Base-by-base conservation (phyloP, 2,329 filamentous ascomycete species). In the Claviceps pazoutovae region DNA sequence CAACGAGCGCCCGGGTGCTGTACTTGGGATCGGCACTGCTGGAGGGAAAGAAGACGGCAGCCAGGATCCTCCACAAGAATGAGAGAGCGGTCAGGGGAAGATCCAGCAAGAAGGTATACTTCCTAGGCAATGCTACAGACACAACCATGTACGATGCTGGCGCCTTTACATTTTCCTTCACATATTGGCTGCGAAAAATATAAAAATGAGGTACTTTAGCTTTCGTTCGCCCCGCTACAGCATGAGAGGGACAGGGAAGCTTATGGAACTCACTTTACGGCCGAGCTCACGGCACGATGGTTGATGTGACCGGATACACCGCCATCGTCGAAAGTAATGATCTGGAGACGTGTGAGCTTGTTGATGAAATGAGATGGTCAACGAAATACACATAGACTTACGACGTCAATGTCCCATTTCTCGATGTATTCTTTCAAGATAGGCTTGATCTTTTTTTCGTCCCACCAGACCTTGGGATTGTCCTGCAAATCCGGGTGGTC, bases 271-370 rank as follows among this genome's bases (percentile, higher is more conserved):
- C 61, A 70, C 67, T 56, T 62, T 36, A 71, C 61, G 3, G 66
- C 68, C 16, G 61, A 61, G 56, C 64, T 68, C 48, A 71, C 66
- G 16, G 68, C 67, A 19, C 66, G 54, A 51, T 70, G 68, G 50
- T 71, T 70, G 49, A 70, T 61, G 50, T 71, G 67, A 5, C 66
- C 65, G 1, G 66, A 69, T 5, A 70, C 62, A 16, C 67, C 68
- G 23, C 64, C 64, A n/a, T 65, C 52, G 43, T 71, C 68, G 52
- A 71, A 70, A 0, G 67, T 71, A 48, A 70, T 61, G 49, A 71
- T 69, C 64, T 59, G 41, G 23, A 8, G 44, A 13, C 63, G 13
- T 3, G 51, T 46, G 2, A 16, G 26, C 21, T n/a, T 38, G 37
- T 42, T 9, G 26, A 26, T 23, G 17, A 19, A 19, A 38, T n/a